Evolutionary conservation across 2,329 filamentous ascomycete genomes (phyloP), one percentile per base, ranked within the genome.

Genomic region (Trichoderma arundinaceum): DNA sequence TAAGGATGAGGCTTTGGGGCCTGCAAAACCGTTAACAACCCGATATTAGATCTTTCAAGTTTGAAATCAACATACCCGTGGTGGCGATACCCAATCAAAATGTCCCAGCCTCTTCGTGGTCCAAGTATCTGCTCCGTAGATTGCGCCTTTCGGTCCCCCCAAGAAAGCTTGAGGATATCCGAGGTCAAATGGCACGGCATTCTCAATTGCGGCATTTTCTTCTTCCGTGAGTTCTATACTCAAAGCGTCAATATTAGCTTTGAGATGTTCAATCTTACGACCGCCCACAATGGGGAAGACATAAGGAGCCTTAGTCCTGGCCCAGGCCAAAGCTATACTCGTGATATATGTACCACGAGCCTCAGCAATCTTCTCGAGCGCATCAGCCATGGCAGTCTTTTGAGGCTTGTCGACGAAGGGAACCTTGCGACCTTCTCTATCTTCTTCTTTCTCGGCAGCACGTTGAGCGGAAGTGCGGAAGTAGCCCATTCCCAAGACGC

Each of bases 261-360:
- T 80, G n/a, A 90, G 74, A 71, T 90, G 86, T 63, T 86, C 83
- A 19, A 88, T 74, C 70, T 86, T 89, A 3, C 86, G 79, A 0
- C 84, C 84, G 4, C 87, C 87, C 8, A 88, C 78, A 43, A 89
- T 84, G 0, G 87, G 87, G 71, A 87, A 87, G 7, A 88, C 82
- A 69, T 88, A 83, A 0, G 85, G 82, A 0, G 84, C 78, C 74
- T 89, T 88, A 46, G 82, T 78, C 77, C 87, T 80, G 2, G 89
- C 82, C 68, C 89, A 89, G 1, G 87, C 86, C 12, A 90, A 73
- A 2, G 87, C 86, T 1, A 72, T 61, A 58, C 67, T 70, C 13
- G 68, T 68, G n/a, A 67, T 64, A 10, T 64, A 56, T 2, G 66
- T 62, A 19, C 64, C 64, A 3, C 49, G 49, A 17, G 58, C 28